Conservation (phyloP, 2,329 filamentous ascomycete genomes). For the Cladophialophora bantiana region DNA sequence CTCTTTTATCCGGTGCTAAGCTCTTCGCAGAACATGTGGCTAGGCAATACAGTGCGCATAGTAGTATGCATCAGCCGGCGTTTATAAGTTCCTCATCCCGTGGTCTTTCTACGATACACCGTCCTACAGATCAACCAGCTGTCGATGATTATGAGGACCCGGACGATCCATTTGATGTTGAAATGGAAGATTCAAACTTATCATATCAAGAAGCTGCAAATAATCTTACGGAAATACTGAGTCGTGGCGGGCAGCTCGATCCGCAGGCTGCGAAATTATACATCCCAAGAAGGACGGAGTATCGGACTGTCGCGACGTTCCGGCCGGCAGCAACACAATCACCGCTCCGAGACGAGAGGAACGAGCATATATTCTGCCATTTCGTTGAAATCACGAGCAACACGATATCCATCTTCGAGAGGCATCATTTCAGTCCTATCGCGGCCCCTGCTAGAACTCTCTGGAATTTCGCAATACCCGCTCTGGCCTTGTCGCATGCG, state of each 20-base stretch:
- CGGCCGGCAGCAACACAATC: conserved; percentile 56
- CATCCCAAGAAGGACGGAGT: conserved; percentile 14
- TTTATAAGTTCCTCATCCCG: conserved; percentile 3
- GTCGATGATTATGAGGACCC: conserved; percentile 60
- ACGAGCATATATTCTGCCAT: conserved; percentile 84
- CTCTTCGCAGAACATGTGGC: conserved; percentile 25
- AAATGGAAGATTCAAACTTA: conserved; percentile 53
- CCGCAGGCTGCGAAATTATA: conserved; percentile 16
- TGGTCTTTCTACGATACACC: conserved; percentile 11
- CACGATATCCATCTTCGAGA: conserved; percentile 84
- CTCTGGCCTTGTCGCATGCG: conserved; percentile 83
- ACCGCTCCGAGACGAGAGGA: conserved; percentile 80
- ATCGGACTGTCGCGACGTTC: conserved; percentile 27
- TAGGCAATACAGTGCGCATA: conserved; percentile 26
- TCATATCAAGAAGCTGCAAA: conserved; percentile 32
- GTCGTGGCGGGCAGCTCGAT: conserved; percentile 24
- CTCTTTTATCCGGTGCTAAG: conserved; percentile 25
- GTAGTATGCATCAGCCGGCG: conserved; percentile 16
- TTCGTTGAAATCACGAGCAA: conserved; percentile 90
- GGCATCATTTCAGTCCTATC: conserved; percentile 68
- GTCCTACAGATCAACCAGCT: not conserved
- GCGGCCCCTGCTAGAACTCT: conserved; percentile 65
- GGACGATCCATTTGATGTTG: conserved; percentile 70
- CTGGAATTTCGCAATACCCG: conserved; percentile 80
- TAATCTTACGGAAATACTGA: conserved; percentile 45